Evolutionary conservation across 139 green algal genomes (phyloP).

Genomic region (Coccomyxa sp.): DNA sequence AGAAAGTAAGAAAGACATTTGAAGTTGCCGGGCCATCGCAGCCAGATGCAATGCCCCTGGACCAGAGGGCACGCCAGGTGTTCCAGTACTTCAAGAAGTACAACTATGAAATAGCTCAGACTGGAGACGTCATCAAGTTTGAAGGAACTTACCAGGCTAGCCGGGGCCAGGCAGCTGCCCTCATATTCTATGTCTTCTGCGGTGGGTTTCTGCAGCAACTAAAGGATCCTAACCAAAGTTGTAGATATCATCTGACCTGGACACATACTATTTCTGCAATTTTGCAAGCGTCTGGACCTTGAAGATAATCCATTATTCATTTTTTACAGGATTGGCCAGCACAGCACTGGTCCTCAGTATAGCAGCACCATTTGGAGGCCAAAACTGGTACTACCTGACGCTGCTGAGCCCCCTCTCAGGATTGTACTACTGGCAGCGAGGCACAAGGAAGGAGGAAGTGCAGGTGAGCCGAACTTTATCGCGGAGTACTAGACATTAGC

Average conservation of each 20-base stretch:
- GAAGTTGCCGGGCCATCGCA: slow-evolving; percentile 55
- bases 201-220: slow-evolving; percentile 29
- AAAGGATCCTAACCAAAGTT: not conserved
- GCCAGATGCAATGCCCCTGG: slow-evolving; percentile 47
- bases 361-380: slow-evolving; percentile 42
- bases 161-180: slow-evolving; percentile 70
- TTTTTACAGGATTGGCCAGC: slow-evolving; percentile 52
- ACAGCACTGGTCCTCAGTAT: slow-evolving; percentile 80
- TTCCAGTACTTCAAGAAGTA: slow-evolving; percentile 77
- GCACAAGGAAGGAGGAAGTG: slow-evolving; percentile 58
- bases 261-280: not conserved
- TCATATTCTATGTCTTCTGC: slow-evolving; percentile 81
- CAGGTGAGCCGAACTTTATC: too few relatives aligned
- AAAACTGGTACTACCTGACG: slow-evolving; percentile 75
- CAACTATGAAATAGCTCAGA: slow-evolving; percentile 66
- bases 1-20: slow-evolving; percentile 70
- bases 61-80: slow-evolving; percentile 61
- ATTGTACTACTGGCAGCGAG: slow-evolving; percentile 79
- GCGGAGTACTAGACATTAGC: too few relatives aligned
- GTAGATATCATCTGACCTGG: not conserved
- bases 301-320: not conserved
- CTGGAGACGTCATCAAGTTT: slow-evolving; percentile 86
- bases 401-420: slow-evolving; percentile 64
- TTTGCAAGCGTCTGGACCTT: not conserved
- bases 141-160: slow-evolving; percentile 71